phyloP scores from a whole-genome alignment of 352 stramenopile species.

The Globisporangium rhizosaccharum region DNA sequence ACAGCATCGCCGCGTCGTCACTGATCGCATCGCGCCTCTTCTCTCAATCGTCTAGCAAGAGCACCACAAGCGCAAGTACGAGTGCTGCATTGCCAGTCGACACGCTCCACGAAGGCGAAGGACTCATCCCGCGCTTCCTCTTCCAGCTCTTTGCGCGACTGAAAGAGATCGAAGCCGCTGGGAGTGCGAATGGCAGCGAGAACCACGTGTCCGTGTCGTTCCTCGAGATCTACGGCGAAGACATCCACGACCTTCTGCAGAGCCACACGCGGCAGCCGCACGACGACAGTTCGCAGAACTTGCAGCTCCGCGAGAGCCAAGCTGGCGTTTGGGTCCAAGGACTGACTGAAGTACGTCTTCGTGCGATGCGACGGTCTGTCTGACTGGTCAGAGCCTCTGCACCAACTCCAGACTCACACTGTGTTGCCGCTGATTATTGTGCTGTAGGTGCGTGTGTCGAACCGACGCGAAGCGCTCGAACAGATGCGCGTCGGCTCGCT shows the following conservation, averaged over 20 bases:
- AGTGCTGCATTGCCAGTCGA: conserved; percentile 1
- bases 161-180: conserved; percentile 20
- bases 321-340: conserved; percentile 76
- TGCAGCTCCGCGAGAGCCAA: conserved; percentile 70
- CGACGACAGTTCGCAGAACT: conserved; percentile 29
- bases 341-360: conserved; percentile 46
- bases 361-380: background rate
- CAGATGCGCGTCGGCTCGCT: conserved; percentile 73
- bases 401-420: background rate
- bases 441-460: conserved; percentile 48
- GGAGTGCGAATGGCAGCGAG: conserved; percentile 2
- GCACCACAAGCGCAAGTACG: conserved; percentile 4
- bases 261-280: conserved; percentile 28
- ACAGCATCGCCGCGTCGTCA: conserved; percentile 40
- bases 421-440: background rate
- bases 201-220: conserved; percentile 79
- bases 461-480: conserved; percentile 56
- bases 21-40: conserved; percentile 36
- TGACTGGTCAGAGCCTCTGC: too few species aligned
- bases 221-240: conserved; percentile 97
- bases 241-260: conserved; percentile 93
- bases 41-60: conserved; percentile 4
- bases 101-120: conserved; percentile 46
- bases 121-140: conserved; percentile 82
- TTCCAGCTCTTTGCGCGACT: conserved; percentile 66